Conservation (phyloP, 108 stramenopile genomes). For the Nitzschia inconspicua region DNA sequence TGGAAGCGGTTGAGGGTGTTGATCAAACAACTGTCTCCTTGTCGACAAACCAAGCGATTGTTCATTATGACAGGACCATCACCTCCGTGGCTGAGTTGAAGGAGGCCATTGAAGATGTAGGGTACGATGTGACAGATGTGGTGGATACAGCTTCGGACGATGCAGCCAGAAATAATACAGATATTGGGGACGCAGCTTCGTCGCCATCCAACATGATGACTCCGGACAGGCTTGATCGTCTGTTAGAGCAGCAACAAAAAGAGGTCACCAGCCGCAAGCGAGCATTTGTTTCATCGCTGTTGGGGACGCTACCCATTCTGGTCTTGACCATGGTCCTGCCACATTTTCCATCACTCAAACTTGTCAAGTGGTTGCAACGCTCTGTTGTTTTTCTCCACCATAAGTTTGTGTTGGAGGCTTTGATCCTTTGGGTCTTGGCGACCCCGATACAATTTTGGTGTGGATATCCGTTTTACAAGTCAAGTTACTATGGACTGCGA, state of each 20-base stretch:
- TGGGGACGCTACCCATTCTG: constrained; percentile 44
- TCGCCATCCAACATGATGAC: not conserved
- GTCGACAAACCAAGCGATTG: constrained; percentile 36
- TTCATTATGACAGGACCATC: constrained; percentile 14
- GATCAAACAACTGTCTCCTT: constrained; percentile 16
- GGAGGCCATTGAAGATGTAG: constrained; percentile 23
- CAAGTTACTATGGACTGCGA: constrained; percentile 59
- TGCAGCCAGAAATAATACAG: not conserved
- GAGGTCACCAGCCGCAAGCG: constrained; percentile 26
- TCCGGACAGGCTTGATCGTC: constrained; percentile 33
- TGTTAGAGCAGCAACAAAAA: constrained; percentile 32
- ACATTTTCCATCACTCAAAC: constrained; percentile 12
- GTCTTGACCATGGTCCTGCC: constrained; percentile 48
- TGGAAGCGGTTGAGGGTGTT: constrained; percentile 21
- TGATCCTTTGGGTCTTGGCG: constrained; percentile 49
- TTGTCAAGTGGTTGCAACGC: constrained; percentile 14
- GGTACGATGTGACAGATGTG: constrained; percentile 13
- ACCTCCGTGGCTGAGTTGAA: constrained; percentile 2
- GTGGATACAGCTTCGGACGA: not conserved
- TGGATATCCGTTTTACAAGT: constrained; percentile 81
- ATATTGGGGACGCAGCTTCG: not conserved
- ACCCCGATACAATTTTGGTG: constrained; percentile 92
- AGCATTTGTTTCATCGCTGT: constrained; percentile 35
- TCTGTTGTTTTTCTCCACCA: constrained; percentile 6
- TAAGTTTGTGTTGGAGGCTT: constrained; percentile 25